phyloP scores from a whole-genome alignment of 805 yeast genomes.

The Ogataea pignaliae region DNA sequence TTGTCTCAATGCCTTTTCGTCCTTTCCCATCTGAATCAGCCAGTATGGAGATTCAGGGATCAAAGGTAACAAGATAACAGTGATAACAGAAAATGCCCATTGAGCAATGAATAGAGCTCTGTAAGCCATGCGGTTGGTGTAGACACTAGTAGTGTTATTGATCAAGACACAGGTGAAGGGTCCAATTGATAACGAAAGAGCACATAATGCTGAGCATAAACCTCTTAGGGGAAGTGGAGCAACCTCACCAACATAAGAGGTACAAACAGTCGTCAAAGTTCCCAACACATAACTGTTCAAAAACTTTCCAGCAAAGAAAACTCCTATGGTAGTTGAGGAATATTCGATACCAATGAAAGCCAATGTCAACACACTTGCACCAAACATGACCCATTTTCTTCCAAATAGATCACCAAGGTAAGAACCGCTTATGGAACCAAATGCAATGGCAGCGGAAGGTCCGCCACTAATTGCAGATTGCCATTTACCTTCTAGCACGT shows the following conservation, averaged over 20 bases:
- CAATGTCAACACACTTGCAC: conserved; percentile 25
- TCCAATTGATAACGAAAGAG: no score
- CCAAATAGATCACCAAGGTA: conserved; percentile 33
- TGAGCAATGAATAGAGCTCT: conserved; percentile 17
- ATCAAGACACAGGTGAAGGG: conserved; percentile 10
- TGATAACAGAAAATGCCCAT: conserved; percentile 13
- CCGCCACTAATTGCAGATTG: conserved; percentile 38
- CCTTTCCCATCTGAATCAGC: conserved; percentile 32
- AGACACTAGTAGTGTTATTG: no score
- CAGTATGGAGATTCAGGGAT: conserved; percentile 21
- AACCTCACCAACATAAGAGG: no score
- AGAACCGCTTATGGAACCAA: conserved; percentile 35
- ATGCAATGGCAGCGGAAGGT: conserved; percentile 25
- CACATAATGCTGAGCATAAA: no score
- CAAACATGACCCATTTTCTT: conserved; percentile 32
- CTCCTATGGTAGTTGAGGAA: conserved; percentile 33
- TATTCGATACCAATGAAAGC: conserved; percentile 38
- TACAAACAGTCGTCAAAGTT: conserved; percentile 34
- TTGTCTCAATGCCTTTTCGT: conserved; percentile 38
- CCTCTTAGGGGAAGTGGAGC: no score
- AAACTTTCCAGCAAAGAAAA: conserved; percentile 38
- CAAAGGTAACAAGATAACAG: conserved; percentile 3
- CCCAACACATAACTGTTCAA: conserved; percentile 42
- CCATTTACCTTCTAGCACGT: conserved; percentile 38
- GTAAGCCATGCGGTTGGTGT: conserved; percentile 15